Evolutionary conservation across 2,329 filamentous ascomycete species (phyloP).

Genomic region (Didymella segeticola): DNA sequence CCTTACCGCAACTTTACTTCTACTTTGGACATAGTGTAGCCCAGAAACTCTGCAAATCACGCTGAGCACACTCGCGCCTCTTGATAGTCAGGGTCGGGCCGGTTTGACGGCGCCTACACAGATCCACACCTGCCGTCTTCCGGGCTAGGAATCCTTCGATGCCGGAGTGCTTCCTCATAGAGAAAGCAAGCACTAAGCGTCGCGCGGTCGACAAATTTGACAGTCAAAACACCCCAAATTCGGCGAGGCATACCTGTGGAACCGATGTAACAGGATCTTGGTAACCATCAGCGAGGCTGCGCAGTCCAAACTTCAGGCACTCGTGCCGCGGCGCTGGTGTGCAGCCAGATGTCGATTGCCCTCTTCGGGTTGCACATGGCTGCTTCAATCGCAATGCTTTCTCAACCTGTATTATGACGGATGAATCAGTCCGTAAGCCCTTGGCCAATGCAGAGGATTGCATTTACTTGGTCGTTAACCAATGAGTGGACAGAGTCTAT

Average conservation of each 20-base stretch:
- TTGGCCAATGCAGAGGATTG: slow-evolving; percentile 20
- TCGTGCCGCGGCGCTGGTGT: slow-evolving; percentile 1
- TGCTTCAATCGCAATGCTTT: slow-evolving; percentile 8
- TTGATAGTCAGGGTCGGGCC: slow-evolving; percentile 26
- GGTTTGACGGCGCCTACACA: slow-evolving; percentile 6
- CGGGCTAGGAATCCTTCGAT: neutral
- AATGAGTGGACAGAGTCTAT: slow-evolving; percentile 14
- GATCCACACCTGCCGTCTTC: slow-evolving; percentile 3
- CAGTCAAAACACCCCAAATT: slow-evolving; percentile 17
- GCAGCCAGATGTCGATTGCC: slow-evolving; percentile 21
- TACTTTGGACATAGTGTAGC: slow-evolving; percentile 31
- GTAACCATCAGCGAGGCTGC: slow-evolving; percentile 24
- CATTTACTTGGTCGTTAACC: slow-evolving; percentile 16
- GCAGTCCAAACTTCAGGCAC: slow-evolving; percentile 25
- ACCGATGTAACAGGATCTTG: slow-evolving; percentile 14
- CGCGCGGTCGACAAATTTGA: slow-evolving; percentile 5
- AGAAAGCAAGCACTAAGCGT: slow-evolving; percentile 1
- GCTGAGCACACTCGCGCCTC: slow-evolving; percentile 26
- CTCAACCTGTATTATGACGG: slow-evolving; percentile 17
- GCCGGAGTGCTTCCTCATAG: slow-evolving; percentile 5
- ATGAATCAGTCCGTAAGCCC: slow-evolving; percentile 19
- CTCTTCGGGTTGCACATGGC: slow-evolving; percentile 21
- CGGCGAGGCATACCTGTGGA: slow-evolving; percentile 19
- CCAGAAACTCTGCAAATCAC: slow-evolving; percentile 29
- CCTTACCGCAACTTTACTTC: slow-evolving; percentile 39